A percentile compares a stretch with the other conserved stretches of the same genome.
Conservation (phyloP, 108 stramenopile species). For the Craspedostauros australis region DNA sequence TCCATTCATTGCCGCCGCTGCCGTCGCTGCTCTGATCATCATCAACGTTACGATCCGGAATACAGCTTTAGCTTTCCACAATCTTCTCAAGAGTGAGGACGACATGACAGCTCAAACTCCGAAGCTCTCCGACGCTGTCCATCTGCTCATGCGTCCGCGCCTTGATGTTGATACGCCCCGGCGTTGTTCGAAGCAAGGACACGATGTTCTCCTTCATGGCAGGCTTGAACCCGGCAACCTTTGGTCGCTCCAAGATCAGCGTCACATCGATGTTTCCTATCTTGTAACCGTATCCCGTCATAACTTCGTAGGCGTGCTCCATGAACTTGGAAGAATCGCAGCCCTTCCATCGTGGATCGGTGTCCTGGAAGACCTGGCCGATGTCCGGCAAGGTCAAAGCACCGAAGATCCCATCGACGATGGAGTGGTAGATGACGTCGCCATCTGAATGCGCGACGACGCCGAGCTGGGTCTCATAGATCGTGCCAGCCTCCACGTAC, state of each 20-base stretch:
- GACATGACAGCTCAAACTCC: conserved; percentile 91
- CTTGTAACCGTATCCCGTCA: conserved; percentile 73
- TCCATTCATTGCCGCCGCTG: too few relatives aligned
- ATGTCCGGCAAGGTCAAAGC: conserved; percentile 88
- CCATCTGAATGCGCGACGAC: conserved; percentile 93
- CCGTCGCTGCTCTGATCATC: too few relatives aligned
- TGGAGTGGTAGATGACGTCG: conserved; percentile 91
- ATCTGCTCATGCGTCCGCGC: conserved; percentile 92
- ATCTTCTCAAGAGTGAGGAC: conserved; percentile 87
- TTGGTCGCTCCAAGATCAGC: conserved; percentile 83
- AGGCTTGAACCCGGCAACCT: conserved; percentile 86
- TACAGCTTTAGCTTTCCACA: too few relatives aligned
- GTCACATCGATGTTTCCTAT: conserved; percentile 91
- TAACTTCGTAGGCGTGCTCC: conserved; percentile 86
- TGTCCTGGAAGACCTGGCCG: conserved; percentile 93
- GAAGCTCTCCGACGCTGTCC: conserved; percentile 88
- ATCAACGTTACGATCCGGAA: too few relatives aligned
- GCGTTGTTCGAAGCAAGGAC: conserved; percentile 64
- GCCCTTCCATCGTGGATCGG: conserved; percentile 92
- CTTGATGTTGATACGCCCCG: conserved; percentile 92
- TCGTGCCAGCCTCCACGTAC: conserved; percentile 60
- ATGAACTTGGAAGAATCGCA: conserved; percentile 91
- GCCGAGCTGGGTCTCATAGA: conserved; percentile 78
- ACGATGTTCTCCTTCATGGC: conserved; percentile 93
- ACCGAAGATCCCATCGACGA: conserved; percentile 93